Evolutionary conservation across 306 rosid genomes (phyloP).

Genomic region (Malus orientalis): DNA sequence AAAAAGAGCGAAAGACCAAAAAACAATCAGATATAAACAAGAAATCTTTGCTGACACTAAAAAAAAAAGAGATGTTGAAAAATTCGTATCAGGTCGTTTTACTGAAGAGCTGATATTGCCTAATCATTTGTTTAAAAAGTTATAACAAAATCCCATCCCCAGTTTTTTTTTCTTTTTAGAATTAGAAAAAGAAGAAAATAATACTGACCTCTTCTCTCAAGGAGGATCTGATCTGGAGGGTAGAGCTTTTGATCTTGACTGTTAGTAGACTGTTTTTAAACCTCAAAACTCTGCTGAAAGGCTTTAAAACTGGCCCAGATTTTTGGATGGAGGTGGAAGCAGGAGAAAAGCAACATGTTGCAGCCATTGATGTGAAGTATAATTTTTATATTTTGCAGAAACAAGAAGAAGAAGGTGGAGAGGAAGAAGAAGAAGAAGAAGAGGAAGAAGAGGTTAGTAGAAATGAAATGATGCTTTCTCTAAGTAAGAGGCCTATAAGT

Average conservation of each 20-base stretch:
- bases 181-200: background rate
- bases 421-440: background rate
- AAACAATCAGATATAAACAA: constrained; percentile 2
- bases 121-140: no score
- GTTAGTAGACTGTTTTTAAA: constrained; percentile 36
- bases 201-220: constrained; percentile 59
- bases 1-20: background rate
- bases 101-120: background rate
- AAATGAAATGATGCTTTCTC: background rate
- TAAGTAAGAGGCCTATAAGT: no score
- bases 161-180: background rate
- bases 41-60: background rate
- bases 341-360: constrained; percentile 24
- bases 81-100: background rate
- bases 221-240: constrained; percentile 51
- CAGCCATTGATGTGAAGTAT: constrained; percentile 47
- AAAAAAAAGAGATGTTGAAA: no score
- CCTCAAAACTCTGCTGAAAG: constrained; percentile 29
- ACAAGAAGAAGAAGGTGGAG: constrained; percentile 7
- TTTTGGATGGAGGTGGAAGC: constrained; percentile 38
- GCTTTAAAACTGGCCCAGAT: constrained; percentile 34
- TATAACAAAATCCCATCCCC: background rate
- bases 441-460: background rate
- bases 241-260: constrained; percentile 32
- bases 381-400: background rate